phyloP scores from a whole-genome alignment of 176 grass and related monocot genomes.

The Oryza meridionalis region DNA sequence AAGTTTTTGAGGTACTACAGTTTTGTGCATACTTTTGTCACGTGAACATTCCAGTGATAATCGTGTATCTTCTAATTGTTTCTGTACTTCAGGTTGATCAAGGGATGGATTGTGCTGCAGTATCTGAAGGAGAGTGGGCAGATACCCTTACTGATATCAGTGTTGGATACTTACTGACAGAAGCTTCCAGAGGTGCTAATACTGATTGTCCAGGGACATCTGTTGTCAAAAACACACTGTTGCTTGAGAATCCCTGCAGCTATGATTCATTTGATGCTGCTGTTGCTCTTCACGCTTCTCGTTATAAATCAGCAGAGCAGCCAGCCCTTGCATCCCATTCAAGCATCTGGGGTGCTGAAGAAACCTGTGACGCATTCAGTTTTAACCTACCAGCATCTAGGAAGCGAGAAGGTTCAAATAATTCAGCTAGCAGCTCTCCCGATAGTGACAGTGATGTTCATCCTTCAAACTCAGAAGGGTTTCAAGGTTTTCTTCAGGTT shows the following conservation, averaged over 20 bases:
- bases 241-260: slow-evolving; percentile 61
- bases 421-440: slow-evolving; percentile 46
- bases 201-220: slow-evolving; percentile 52
- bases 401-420: slow-evolving; percentile 52
- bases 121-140: slow-evolving; percentile 82
- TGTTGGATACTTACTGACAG: slow-evolving; percentile 86
- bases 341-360: slow-evolving; percentile 80
- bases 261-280: slow-evolving; percentile 97
- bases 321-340: slow-evolving; percentile 37
- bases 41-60: slow-evolving; percentile 26
- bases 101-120: slow-evolving; percentile 36
- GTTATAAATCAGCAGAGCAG: slow-evolving; percentile 48
- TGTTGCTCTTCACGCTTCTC: slow-evolving; percentile 83
- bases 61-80: slow-evolving; percentile 31
- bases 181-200: slow-evolving; percentile 78
- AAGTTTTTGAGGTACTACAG: slow-evolving; percentile 56
- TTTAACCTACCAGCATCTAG: slow-evolving; percentile 47
- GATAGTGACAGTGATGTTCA: slow-evolving; percentile 39
- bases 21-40: slow-evolving; percentile 29
- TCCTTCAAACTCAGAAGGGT: slow-evolving; percentile 53
- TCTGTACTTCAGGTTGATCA: slow-evolving; percentile 49
- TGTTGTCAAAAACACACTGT: slow-evolving; percentile 40
- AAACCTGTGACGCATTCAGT: slow-evolving; percentile 91
- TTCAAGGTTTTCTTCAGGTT: slow-evolving; percentile 79
- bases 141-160: slow-evolving; percentile 93